Evolutionary conservation across 192 early-diverging fungal species (phyloP).

Genomic region (Dispira simplex): DNA sequence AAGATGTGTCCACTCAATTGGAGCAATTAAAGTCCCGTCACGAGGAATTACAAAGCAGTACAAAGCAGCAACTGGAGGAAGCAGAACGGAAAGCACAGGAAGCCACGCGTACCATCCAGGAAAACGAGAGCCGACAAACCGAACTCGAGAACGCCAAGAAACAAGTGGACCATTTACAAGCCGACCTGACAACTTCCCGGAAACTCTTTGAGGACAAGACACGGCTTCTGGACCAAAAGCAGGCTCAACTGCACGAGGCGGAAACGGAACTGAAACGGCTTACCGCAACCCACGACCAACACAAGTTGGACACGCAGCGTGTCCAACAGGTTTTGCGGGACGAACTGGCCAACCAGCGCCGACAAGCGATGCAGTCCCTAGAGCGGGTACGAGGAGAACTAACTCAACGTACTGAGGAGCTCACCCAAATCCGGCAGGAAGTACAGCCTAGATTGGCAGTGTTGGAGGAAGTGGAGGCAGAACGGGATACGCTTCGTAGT

Average conservation of each 20-base stretch:
- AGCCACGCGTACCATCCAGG: neutral
- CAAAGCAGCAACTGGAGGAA: conserved; percentile 17
- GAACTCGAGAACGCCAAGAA: conserved; percentile 15
- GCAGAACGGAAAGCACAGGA: neutral
- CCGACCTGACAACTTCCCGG: conserved; percentile 26
- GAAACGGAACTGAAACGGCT: conserved; percentile 25
- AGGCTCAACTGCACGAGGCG: conserved; percentile 21
- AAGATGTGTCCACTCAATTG: neutral
- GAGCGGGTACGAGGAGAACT: conserved; percentile 12
- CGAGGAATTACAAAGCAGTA: conserved; percentile 2
- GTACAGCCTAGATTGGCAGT: neutral
- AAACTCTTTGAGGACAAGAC: conserved; percentile 30
- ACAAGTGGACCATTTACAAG: conserved; percentile 24
- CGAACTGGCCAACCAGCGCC: conserved; percentile 18
- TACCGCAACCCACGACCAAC: conserved; percentile 13
- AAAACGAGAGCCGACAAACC: conserved; percentile 1
- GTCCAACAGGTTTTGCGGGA: conserved; percentile 15
- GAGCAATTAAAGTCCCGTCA: neutral
- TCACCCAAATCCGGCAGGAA: conserved; percentile 4
- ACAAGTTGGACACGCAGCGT: conserved; percentile 14
- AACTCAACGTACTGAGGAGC: conserved; percentile 14
- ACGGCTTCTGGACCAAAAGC: conserved; percentile 18
- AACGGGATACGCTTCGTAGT: conserved; percentile 25
- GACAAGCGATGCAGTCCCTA: conserved; percentile 12
- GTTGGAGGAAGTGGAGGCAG: conserved; percentile 17